phyloP scores from a whole-genome alignment of 1,284 basidiomycete genomes.

The Boletus subluridellus region DNA sequence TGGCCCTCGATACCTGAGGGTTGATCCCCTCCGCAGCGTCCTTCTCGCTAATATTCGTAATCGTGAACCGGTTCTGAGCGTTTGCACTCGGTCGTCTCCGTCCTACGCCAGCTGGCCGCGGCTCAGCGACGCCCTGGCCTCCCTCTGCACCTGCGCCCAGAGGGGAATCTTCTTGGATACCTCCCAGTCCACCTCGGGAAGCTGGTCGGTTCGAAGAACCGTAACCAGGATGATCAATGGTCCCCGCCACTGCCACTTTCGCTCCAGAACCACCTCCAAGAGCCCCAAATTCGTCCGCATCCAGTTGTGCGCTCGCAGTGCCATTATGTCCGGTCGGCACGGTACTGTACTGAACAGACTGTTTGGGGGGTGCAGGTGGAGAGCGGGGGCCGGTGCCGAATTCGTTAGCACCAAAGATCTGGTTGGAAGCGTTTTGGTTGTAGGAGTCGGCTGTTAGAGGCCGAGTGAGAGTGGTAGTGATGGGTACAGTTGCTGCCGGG shows the following conservation, averaged over 20 bases:
- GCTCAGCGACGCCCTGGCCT: conserved; percentile 1
- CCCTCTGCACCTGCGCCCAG: conserved; percentile 1
- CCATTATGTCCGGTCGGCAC: conserved; percentile 24
- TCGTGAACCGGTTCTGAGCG: conserved; percentile 34
- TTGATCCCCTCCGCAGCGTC: conserved; percentile 30
- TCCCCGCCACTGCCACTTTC: conserved; percentile 11
- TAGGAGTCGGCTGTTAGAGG: conserved; percentile 26
- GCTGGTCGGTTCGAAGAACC: conserved; percentile 17
- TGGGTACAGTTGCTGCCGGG: conserved; percentile 28
- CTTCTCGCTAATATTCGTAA: conserved; percentile 37
- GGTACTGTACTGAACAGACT: conserved; percentile 34
- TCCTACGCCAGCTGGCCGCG: conserved; percentile 5
- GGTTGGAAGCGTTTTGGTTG: conserved; percentile 2
- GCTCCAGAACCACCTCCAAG: conserved; percentile 26
- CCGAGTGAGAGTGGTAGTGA: conserved; percentile 22
- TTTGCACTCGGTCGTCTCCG: conserved; percentile 29
- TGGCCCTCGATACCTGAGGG: conserved; percentile 23
- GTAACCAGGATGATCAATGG: conserved; percentile 31
- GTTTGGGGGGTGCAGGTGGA: conserved; percentile 13
- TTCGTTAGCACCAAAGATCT: conserved; percentile 14
- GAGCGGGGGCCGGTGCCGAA: conserved; percentile 3
- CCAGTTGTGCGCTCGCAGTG: conserved; percentile 11
- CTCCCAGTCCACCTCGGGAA: conserved; percentile 25
- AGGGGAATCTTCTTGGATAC: conserved; percentile 23
- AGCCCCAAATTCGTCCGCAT: conserved; percentile 30